Conservation (phyloP, 1,284 basidiomycete genomes). For the Pisolithus thermaeus region DNA sequence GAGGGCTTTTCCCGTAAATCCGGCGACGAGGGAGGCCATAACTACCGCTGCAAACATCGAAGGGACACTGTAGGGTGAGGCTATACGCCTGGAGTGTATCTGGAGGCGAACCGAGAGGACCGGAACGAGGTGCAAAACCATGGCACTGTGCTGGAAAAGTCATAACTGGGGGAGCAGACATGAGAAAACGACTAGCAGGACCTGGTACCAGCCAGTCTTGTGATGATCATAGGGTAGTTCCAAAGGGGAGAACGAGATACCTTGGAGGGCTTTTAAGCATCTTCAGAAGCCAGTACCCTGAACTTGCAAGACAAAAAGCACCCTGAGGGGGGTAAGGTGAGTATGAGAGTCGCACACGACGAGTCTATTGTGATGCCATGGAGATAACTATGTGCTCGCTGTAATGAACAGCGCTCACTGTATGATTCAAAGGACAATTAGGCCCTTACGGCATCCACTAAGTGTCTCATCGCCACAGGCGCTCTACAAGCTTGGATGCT, state of each 20-base stretch:
- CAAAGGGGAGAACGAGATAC: not conserved
- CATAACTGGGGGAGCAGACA: conserved; percentile 18
- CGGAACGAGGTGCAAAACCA: conserved; percentile 22
- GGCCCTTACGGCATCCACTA: not conserved
- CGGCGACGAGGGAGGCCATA: not conserved
- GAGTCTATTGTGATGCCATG: conserved; percentile 28
- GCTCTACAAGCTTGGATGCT: too few relatives aligned
- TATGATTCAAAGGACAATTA: conserved; percentile 14
- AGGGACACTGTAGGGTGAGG: not conserved
- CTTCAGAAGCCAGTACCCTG: not conserved
- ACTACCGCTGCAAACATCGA: conserved; percentile 16
- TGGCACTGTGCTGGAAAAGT: conserved; percentile 23
- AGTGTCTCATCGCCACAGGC: too few relatives aligned
- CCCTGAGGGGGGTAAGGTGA: conserved; percentile 8
- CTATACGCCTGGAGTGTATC: conserved; percentile 5
- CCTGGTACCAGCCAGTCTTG: conserved; percentile 26
- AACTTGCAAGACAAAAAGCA: conserved; percentile 18
- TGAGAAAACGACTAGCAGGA: conserved; percentile 17
- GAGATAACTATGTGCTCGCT: conserved; percentile 7
- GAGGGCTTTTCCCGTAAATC: not conserved
- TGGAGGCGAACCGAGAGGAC: conserved; percentile 25
- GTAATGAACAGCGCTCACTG: conserved; percentile 2
- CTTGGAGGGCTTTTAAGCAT: conserved; percentile 19
- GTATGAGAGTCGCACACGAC: conserved; percentile 18
- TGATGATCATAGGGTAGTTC: conserved; percentile 10